Evolutionary conservation across 148 eudicot genomes (phyloP).

Genomic region (Cornus kousa): DNA sequence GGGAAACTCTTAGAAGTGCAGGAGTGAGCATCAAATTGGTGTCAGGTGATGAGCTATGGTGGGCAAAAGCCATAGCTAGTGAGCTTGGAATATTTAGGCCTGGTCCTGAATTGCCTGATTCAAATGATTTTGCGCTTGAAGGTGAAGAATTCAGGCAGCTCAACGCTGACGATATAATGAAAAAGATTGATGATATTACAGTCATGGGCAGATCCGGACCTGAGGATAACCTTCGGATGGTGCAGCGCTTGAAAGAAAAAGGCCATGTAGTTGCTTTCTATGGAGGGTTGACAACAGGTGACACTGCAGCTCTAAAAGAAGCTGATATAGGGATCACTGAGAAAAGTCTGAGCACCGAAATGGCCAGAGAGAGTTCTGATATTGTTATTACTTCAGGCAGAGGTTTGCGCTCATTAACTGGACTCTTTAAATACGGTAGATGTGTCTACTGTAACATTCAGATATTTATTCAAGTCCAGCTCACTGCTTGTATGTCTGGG

Average conservation of each 20-base stretch:
- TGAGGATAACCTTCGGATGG: neutral
- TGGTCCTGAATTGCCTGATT: too few species aligned
- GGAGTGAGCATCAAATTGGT: neutral
- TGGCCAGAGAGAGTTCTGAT: neutral
- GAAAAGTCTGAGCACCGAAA: neutral
- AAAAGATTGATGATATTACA: too few species aligned
- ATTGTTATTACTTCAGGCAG: neutral
- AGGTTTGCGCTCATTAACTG: neutral
- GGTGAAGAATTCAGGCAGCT: too few species aligned
- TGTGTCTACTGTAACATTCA: neutral
- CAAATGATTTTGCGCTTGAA: too few species aligned
- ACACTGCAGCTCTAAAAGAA: neutral
- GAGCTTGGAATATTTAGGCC: too few species aligned
- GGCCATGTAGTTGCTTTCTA: neutral
- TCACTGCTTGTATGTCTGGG: slow-evolving; percentile 5
- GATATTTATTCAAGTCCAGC: neutral
- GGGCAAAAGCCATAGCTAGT: neutral
- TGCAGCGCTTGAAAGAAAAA: neutral
- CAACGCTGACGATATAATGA: too few species aligned
- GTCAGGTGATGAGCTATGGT: neutral
- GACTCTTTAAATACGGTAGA: neutral
- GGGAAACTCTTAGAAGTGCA: neutral
- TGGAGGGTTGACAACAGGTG: neutral
- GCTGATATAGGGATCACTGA: neutral
- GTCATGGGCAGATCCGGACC: neutral